Conservation (phyloP, 805 yeast species). For the Candida insectalens region DNA sequence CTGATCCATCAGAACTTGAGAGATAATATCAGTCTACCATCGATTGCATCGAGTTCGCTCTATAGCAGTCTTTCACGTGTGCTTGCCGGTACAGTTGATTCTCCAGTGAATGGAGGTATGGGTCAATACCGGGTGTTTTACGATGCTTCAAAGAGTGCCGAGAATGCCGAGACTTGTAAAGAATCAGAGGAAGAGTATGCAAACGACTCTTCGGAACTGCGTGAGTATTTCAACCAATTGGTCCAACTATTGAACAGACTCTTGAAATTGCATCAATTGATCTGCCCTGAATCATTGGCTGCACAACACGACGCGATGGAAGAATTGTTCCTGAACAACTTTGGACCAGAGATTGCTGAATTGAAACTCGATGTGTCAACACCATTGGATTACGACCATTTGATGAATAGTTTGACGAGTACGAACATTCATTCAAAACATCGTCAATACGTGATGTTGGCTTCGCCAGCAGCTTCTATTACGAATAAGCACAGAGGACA, state of each 20-base stretch:
- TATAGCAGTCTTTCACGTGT: slow-evolving; percentile 62
- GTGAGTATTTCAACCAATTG: slow-evolving; percentile 55
- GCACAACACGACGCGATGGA: slow-evolving; percentile 61
- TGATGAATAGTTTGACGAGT: slow-evolving; percentile 11
- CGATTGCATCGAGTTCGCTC: slow-evolving; percentile 25
- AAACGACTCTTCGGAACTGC: slow-evolving; percentile 22
- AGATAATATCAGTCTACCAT: slow-evolving; percentile 23
- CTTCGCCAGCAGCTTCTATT: too few species aligned
- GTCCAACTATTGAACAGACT: slow-evolving; percentile 57
- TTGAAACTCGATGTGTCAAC: slow-evolving; percentile 25
- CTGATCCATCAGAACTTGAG: slow-evolving; percentile 33
- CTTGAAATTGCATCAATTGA: slow-evolving; percentile 56
- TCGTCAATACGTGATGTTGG: too few species aligned
- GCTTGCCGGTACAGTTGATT: slow-evolving; percentile 77
- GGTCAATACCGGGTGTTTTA: slow-evolving; percentile 72
- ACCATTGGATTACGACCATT: slow-evolving; percentile 8
- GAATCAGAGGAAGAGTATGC: slow-evolving; percentile 15
- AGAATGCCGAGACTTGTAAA: slow-evolving; percentile 7
- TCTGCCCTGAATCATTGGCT: slow-evolving; percentile 46
- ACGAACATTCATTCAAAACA: slow-evolving; percentile 7
- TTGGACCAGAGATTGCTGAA: slow-evolving; percentile 48
- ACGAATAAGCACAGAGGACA: too few species aligned
- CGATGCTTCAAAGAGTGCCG: slow-evolving; percentile 12
- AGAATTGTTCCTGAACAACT: slow-evolving; percentile 56
- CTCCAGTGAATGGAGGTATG: slow-evolving; percentile 91